Percentiles rank a stretch among this genome's conserved stretches.
phyloP scores from a whole-genome alignment of 768 basidiomycete genomes.

The Pleurotus ostreatus region DNA sequence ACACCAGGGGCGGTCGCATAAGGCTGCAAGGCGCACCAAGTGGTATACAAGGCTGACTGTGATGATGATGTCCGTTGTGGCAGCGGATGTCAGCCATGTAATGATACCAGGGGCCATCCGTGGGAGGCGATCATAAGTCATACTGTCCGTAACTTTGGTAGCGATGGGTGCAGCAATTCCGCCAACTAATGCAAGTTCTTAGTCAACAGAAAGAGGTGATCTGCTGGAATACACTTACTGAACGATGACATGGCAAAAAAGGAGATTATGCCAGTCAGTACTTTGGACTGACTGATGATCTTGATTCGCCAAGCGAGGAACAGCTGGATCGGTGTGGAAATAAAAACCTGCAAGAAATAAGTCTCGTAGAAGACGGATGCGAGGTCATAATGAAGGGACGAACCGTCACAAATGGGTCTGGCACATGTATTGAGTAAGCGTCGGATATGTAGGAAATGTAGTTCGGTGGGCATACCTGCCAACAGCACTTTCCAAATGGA shows the following conservation, averaged over 20 bases:
- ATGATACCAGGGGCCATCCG: constrained; percentile 2
- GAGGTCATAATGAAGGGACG: not conserved
- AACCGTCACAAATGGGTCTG: not conserved
- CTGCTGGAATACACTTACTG: not conserved
- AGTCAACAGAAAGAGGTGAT: not conserved
- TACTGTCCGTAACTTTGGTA: not conserved
- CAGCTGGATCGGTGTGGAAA: constrained; percentile 8
- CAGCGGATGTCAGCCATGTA: constrained; percentile 6
- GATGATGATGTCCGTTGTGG: constrained; percentile 8
- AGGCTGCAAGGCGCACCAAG: not conserved
- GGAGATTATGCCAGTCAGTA: not conserved
- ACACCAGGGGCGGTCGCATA: not conserved
- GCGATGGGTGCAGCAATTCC: not conserved
- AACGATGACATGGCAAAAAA: not conserved
- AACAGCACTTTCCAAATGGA: not conserved
- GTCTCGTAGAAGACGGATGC: not conserved
- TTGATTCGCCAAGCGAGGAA: constrained; percentile 9
- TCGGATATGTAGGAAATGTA: no score
- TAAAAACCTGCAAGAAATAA: not conserved
- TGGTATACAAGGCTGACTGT: constrained; percentile 2
- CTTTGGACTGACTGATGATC: not conserved
- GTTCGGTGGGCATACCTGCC: not conserved
- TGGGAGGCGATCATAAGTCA: not conserved
- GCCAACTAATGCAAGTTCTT: not conserved
- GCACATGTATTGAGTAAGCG: not conserved